phyloP scores from a whole-genome alignment of 1,284 basidiomycete species.

The Ustilago nuda region DNA sequence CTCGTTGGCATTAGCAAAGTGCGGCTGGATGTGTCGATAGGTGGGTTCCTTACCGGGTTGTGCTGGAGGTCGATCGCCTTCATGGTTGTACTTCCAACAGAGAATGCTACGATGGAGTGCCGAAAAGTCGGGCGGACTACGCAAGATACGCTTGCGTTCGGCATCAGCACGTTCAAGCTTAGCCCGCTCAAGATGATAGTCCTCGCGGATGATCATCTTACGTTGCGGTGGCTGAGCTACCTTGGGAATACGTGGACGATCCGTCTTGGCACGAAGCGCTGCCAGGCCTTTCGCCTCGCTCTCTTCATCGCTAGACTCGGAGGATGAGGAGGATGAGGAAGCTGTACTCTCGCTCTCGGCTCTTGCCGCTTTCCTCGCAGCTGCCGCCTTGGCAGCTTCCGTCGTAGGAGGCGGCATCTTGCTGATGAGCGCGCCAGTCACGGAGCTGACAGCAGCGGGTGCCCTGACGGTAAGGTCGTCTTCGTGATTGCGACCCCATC shows the following conservation, averaged over 20 bases:
- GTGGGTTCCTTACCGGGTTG: constrained; percentile 71
- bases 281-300: constrained; percentile 72
- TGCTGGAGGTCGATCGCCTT: constrained; percentile 73
- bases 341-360: constrained; percentile 55
- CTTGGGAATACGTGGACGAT: constrained; percentile 65
- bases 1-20: constrained; percentile 77
- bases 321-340: constrained; percentile 63
- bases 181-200: constrained; percentile 61
- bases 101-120: constrained; percentile 83
- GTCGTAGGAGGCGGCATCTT: constrained; percentile 35
- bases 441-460: constrained; percentile 57
- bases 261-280: constrained; percentile 71
- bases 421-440: constrained; percentile 54
- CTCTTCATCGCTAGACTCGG: constrained; percentile 73
- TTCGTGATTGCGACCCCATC: constrained; percentile 52
- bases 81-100: constrained; percentile 85
- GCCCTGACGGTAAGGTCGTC: constrained; percentile 54
- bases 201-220: constrained; percentile 79
- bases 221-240: constrained; percentile 73
- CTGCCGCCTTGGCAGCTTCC: constrained; percentile 33
- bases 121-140: constrained; percentile 85
- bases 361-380: constrained; percentile 25
- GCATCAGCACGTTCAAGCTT: constrained; percentile 49
- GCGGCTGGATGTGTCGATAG: constrained; percentile 72
- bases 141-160: constrained; percentile 73